phyloP scores from a whole-genome alignment of 352 stramenopile species.

The Peronospora farinosa region DNA sequence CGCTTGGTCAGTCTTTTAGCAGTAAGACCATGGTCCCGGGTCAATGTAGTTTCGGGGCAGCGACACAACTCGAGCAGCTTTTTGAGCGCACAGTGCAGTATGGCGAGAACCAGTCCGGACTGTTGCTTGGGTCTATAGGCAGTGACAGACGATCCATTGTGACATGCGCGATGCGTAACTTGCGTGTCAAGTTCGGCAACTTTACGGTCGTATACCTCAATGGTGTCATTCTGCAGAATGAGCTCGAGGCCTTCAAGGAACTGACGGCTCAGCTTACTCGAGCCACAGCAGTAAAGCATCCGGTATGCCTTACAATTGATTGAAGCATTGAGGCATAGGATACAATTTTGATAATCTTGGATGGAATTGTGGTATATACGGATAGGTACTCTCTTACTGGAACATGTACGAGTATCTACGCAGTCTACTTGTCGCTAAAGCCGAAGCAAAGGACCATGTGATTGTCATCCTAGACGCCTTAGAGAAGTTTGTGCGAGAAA shows the following conservation, averaged over 20 bases:
- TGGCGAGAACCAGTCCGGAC: conserved; percentile 72
- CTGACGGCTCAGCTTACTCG: conserved; percentile 60
- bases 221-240: conserved; percentile 69
- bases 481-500: conserved; percentile 67
- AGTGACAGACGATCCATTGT: conserved; percentile 49
- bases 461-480: conserved; percentile 70
- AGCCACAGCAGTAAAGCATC: conserved; percentile 52
- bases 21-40: not conserved
- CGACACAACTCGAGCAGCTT: conserved; percentile 44
- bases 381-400: conserved; percentile 58
- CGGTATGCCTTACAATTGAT: conserved; percentile 21
- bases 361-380: conserved; percentile 1
- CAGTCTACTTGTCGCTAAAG: conserved; percentile 50
- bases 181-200: conserved; percentile 30
- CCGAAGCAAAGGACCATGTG: conserved; percentile 42
- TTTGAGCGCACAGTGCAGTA: conserved; percentile 63
- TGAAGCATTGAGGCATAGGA: not conserved
- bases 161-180: conserved; percentile 38
- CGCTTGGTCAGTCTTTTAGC: not conserved
- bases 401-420: conserved; percentile 84
- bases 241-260: conserved; percentile 84
- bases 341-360: not conserved
- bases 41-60: conserved; percentile 5
- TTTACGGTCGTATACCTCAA: conserved; percentile 76
- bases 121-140: conserved; percentile 59